Evolutionary conservation across 805 yeast species (phyloP).

Genomic region (Ogataea nitratoaversa): DNA sequence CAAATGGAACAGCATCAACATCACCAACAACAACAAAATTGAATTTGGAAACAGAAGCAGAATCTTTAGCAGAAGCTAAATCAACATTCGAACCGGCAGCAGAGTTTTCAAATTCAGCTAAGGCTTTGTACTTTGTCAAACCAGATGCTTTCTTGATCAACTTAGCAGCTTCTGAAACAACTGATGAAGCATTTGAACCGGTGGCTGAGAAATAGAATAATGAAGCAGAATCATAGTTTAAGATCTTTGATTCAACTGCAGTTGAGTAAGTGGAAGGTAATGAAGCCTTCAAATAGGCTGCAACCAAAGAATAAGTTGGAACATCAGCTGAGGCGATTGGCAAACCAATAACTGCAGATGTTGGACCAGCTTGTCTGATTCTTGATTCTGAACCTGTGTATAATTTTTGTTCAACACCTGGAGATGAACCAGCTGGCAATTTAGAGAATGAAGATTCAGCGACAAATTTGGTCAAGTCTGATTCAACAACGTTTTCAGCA

Average conservation of each 20-base stretch:
- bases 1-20: slow-evolving; percentile 78
- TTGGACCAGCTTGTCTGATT: slow-evolving; percentile 57
- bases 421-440: slow-evolving; percentile 58
- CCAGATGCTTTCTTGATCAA: slow-evolving; percentile 49
- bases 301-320: slow-evolving; percentile 64
- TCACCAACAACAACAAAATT: slow-evolving; percentile 83
- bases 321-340: slow-evolving; percentile 66
- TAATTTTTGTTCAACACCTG: slow-evolving; percentile 35
- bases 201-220: slow-evolving; percentile 68
- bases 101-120: slow-evolving; percentile 41
- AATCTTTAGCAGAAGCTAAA: slow-evolving; percentile 32
- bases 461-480: slow-evolving; percentile 66
- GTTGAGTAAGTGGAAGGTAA: slow-evolving; percentile 51
- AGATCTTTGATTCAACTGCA: slow-evolving; percentile 46
- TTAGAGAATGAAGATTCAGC: slow-evolving; percentile 59
- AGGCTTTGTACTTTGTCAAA: slow-evolving; percentile 55
- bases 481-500: slow-evolving; percentile 69
- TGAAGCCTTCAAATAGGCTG: slow-evolving; percentile 58
- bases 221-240: slow-evolving; percentile 73
- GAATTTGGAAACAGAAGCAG: slow-evolving; percentile 48
- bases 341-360: slow-evolving; percentile 76
- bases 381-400: slow-evolving; percentile 67
- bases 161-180: slow-evolving; percentile 57
- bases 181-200: slow-evolving; percentile 54
- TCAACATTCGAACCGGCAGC: slow-evolving; percentile 37